Conservation (phyloP, 352 stramenopile species). For the Achlya hypogyna region DNA sequence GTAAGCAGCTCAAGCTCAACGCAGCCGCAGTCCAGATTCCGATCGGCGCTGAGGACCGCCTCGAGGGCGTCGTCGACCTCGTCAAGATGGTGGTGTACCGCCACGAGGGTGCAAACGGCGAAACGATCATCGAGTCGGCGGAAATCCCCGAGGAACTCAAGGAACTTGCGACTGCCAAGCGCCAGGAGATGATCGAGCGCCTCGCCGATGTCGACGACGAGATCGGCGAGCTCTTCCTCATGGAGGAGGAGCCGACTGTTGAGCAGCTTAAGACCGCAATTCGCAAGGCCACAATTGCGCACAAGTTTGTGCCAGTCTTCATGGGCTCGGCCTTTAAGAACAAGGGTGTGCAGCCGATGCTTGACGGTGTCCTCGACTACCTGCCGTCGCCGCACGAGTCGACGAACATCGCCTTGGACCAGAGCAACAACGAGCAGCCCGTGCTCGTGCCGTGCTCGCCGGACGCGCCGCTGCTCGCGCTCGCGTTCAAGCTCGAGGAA, state of each 20-base stretch:
- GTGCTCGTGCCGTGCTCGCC: conserved; percentile 80
- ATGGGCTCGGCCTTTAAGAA: conserved; percentile 98
- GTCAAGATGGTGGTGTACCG: conserved; percentile 84
- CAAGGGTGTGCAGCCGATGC: conserved; percentile 96
- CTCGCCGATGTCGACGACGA: conserved; percentile 98
- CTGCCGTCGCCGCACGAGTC: conserved; percentile 92
- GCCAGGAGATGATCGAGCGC: conserved; percentile 88
- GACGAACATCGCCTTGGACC: conserved; percentile 93
- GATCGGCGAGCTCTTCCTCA: conserved; percentile 98
- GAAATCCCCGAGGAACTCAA: conserved; percentile 85
- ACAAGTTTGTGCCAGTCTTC: conserved; percentile 98
- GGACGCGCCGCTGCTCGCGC: conserved; percentile 88
- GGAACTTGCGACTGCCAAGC: conserved; percentile 84
- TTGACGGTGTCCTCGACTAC: conserved; percentile 97
- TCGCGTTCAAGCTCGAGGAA: conserved; percentile 99
- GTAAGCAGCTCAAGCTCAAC: conserved; percentile 96
- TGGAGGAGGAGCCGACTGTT: conserved; percentile 91
- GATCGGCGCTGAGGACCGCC: conserved; percentile 92
- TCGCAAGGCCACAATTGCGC: conserved; percentile 90
- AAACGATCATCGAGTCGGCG: conserved; percentile 77
- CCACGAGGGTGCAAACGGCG: conserved; percentile 88
- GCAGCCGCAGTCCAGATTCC: conserved; percentile 94
- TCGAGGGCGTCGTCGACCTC: conserved; percentile 96
- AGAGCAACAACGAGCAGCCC: conserved; percentile 86
- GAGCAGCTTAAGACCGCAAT: conserved; percentile 93